Conservation (phyloP, 2,329 filamentous ascomycete species). For the Aspergillus caelatus region DNA sequence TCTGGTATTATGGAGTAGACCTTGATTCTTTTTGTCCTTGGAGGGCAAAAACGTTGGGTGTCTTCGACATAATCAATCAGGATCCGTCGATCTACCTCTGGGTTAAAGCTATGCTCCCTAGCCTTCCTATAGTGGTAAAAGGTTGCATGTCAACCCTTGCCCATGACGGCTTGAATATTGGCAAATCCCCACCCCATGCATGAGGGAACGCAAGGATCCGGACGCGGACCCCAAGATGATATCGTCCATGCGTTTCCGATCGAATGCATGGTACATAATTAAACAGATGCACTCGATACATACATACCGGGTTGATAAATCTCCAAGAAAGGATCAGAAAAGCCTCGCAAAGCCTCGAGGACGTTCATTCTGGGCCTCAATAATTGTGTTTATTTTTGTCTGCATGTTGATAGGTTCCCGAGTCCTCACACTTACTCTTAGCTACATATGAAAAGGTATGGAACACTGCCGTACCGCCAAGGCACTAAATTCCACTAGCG, state of each 20-base stretch:
- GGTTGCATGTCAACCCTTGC: not conserved
- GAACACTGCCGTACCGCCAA: not conserved
- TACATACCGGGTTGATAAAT: not conserved
- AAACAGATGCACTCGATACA: not conserved
- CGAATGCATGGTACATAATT: not conserved
- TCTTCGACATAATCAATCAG: not conserved
- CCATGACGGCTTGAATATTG: not conserved
- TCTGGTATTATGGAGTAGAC: not conserved
- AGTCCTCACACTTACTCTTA: not conserved
- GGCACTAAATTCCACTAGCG: constrained; percentile 1
- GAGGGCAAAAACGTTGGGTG: not conserved
- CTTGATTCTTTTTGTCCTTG: not conserved
- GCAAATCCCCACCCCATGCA: not conserved
- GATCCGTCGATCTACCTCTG: not conserved
- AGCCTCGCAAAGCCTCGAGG: not conserved
- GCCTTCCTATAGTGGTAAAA: not conserved
- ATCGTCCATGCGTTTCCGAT: not conserved
- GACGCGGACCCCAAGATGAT: not conserved
- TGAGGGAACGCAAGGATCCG: not conserved
- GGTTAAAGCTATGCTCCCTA: not conserved
- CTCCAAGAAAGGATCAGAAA: not conserved
- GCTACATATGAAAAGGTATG: not conserved
- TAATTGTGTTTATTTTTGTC: not conserved
- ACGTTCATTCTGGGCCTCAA: not conserved
- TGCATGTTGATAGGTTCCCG: not conserved